phyloP scores from a whole-genome alignment of 768 basidiomycete genomes.

The Russula ochroleuca region DNA sequence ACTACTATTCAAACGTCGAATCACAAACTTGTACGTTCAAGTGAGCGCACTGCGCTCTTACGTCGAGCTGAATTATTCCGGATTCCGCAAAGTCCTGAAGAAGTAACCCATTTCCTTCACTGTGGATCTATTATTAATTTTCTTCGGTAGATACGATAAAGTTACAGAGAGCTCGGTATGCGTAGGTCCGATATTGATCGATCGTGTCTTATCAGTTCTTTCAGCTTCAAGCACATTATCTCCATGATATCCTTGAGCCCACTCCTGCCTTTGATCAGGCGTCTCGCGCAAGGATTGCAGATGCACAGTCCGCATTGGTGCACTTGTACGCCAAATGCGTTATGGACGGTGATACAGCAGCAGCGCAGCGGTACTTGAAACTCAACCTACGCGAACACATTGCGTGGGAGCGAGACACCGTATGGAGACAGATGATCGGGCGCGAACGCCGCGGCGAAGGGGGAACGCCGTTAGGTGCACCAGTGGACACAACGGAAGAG shows the following conservation, averaged over 20 bases:
- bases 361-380: conserved; percentile 77
- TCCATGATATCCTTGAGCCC: conserved; percentile 64
- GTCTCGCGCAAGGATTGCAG: conserved; percentile 59
- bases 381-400: conserved; percentile 88
- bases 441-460: conserved; percentile 66
- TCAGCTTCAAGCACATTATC: conserved; percentile 73
- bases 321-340: conserved; percentile 84
- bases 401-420: conserved; percentile 95
- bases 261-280: conserved; percentile 62
- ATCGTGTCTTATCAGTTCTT: conserved; percentile 6
- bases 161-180: conserved; percentile 68
- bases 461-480: conserved; percentile 31
- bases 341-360: conserved; percentile 58
- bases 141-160: conserved; percentile 78
- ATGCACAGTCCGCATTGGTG: conserved; percentile 54
- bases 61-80: conserved; percentile 87
- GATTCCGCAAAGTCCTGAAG: conserved; percentile 92
- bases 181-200: background rate
- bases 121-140: conserved; percentile 15
- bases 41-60: conserved; percentile 77
- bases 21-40: conserved; percentile 76
- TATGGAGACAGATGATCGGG: conserved; percentile 95
- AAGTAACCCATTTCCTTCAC: conserved; percentile 53
- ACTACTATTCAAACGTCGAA: conserved; percentile 82
- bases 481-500: conserved; percentile 36